Conservation (phyloP, 2,329 filamentous ascomycete genomes). For the Fusarium nurragi region DNA sequence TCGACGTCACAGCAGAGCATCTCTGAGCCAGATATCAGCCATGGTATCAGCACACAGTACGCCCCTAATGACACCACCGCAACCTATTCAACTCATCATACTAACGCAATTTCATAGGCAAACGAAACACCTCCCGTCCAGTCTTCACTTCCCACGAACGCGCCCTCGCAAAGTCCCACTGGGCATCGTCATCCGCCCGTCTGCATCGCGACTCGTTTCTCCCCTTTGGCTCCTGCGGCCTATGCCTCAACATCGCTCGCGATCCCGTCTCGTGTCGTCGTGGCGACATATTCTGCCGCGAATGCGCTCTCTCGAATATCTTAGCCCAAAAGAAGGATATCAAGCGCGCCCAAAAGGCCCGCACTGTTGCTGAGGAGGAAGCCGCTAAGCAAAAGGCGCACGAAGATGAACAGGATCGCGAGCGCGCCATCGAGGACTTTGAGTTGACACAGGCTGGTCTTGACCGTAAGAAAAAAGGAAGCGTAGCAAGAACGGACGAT, state of each 20-base stretch:
- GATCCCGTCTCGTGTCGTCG: conserved; percentile 84
- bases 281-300: conserved; percentile 93
- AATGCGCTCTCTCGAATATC: conserved; percentile 93
- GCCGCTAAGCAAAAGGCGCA: conserved; percentile 66
- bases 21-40: conserved; percentile 3
- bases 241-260: conserved; percentile 84
- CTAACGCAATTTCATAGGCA: conserved; percentile 58
- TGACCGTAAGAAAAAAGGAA: conserved; percentile 49
- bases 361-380: conserved; percentile 70
- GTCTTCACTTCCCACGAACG: conserved; percentile 96
- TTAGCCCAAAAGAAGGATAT: conserved; percentile 91
- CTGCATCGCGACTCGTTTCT: conserved; percentile 91
- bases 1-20: conserved; percentile 15
- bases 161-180: conserved; percentile 79
- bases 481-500: conserved; percentile 52
- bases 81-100: not conserved
- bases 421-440: conserved; percentile 80
- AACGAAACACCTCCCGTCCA: conserved; percentile 89
- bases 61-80: conserved; percentile 20
- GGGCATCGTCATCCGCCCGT: conserved; percentile 84
- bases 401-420: conserved; percentile 74
- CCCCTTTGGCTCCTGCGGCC: conserved; percentile 85
- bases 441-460: conserved; percentile 83
- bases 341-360: conserved; percentile 76
- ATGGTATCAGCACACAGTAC: conserved; percentile 58